Percentiles rank a stretch among this genome's conserved stretches.
These are phyloP conservation scores for Melaleuca alternifolia DNA, from an alignment of 345 rosid genomes.

Conservation along the genomic window DNA sequence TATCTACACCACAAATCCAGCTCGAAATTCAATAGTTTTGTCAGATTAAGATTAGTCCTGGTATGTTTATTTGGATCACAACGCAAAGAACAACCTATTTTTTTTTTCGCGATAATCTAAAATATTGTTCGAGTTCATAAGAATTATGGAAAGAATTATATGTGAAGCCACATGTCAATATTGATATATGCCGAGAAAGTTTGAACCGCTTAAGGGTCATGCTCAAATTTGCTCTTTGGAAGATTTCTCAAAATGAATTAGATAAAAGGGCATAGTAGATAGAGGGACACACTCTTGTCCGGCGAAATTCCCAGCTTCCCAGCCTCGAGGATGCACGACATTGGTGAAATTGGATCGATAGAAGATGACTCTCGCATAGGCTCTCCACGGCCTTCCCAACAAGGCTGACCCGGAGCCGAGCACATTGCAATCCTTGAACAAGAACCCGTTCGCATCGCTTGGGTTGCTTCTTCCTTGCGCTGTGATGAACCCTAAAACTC, in stretches of 20 bases:
- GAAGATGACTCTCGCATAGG: slow-evolving; percentile 35
- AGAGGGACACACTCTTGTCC: slow-evolving; percentile 28
- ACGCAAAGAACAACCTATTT: background rate
- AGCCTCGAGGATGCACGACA: slow-evolving; percentile 29
- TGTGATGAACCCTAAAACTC: slow-evolving; percentile 33
- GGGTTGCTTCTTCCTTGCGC: slow-evolving; percentile 41
- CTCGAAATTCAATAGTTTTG: background rate
- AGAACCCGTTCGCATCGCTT: slow-evolving; percentile 34
- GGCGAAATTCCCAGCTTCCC: slow-evolving; percentile 27
- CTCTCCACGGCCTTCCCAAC: slow-evolving; percentile 55
- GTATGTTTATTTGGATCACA: background rate
- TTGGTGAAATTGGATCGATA: slow-evolving; percentile 19
- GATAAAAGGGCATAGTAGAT: background rate
- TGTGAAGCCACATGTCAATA: background rate
- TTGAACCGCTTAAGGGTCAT: background rate
- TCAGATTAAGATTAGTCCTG: background rate
- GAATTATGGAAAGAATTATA: background rate
- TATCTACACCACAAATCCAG: background rate
- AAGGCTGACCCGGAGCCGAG: slow-evolving; percentile 24
- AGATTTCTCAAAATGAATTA: background rate
- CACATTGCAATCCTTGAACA: slow-evolving; percentile 43
- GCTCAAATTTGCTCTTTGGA: background rate
- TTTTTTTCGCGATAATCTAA: background rate
- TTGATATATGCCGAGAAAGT: background rate
- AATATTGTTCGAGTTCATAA: background rate